Percentiles rank a stretch among this genome's conserved stretches.
phyloP scores from a whole-genome alignment of 2,329 filamentous ascomycete genomes.

The Cadophora luteo-olivacea region DNA sequence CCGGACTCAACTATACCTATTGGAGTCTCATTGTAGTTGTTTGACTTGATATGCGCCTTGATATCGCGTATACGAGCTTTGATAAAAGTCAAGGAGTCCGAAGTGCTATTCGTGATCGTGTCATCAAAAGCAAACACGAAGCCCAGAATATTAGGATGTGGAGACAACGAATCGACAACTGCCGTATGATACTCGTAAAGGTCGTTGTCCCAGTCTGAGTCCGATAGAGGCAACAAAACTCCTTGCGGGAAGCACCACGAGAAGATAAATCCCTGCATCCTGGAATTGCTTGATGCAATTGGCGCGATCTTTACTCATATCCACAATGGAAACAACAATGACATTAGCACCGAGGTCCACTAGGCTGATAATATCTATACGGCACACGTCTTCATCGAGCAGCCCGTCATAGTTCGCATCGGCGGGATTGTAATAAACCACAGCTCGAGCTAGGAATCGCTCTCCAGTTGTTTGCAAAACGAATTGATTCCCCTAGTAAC shows the following conservation, averaged over 20 bases:
- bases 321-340: neutral
- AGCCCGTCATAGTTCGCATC: neutral
- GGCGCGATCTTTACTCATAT: neutral
- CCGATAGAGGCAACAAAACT: too few species aligned
- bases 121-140: neutral
- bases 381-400: neutral
- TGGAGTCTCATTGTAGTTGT: neutral
- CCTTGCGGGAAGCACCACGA: too few species aligned
- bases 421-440: neutral
- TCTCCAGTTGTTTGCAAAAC: neutral
- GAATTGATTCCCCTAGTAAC: constrained; percentile 2
- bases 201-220: neutral
- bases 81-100: neutral
- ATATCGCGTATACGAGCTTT: constrained; percentile 1
- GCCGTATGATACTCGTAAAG: neutral
- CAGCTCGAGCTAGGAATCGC: neutral
- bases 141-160: neutral
- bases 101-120: neutral
- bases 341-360: constrained; percentile 5
- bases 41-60: neutral
- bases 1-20: neutral
- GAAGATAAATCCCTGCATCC: constrained; percentile 12
- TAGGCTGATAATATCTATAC: neutral
- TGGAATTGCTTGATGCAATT: neutral
- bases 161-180: neutral